Evolutionary conservation across 495 filamentous ascomycete species (phyloP).

Genomic region (Penicillium canariense): DNA sequence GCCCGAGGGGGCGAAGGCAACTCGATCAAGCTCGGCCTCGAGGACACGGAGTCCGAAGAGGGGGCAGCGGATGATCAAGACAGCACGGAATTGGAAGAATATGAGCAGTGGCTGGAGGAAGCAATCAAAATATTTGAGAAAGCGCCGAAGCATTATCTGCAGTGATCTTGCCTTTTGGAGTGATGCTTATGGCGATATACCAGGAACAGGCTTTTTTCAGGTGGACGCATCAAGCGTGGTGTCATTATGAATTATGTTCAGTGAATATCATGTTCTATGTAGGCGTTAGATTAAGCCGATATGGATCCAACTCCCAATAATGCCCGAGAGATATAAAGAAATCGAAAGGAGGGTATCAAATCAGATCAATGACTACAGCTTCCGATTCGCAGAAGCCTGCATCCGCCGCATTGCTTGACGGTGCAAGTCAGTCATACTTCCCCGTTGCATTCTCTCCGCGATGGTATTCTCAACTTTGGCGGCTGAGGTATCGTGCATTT

Average conservation of each 20-base stretch:
- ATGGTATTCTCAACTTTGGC: slow-evolving; percentile 50
- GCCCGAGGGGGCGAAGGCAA: background rate
- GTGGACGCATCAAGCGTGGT: background rate
- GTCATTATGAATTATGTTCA: slow-evolving; percentile 18
- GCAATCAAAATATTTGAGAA: slow-evolving; percentile 26
- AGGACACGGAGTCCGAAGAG: background rate
- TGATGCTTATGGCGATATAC: background rate
- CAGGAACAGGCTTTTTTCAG: background rate
- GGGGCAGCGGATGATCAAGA: slow-evolving; percentile 12
- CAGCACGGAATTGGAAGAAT: slow-evolving; percentile 19
- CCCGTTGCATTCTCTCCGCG: slow-evolving; percentile 73
- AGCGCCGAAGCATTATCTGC: slow-evolving; percentile 19
- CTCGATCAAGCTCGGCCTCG: slow-evolving; percentile 16
- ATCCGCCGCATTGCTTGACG: slow-evolving; percentile 78
- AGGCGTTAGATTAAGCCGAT: background rate
- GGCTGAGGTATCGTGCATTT: slow-evolving; percentile 32
- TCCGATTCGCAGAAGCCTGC: slow-evolving; percentile 67
- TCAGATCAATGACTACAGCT: slow-evolving; percentile 18
- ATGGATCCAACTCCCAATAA: slow-evolving; percentile 2
- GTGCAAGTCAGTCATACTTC: slow-evolving; percentile 74
- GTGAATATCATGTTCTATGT: slow-evolving; percentile 7
- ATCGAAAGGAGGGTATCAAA: slow-evolving; percentile 20
- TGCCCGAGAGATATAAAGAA: slow-evolving; percentile 6
- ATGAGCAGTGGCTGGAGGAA: slow-evolving; percentile 23
- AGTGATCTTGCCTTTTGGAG: background rate